Evolutionary conservation across 768 basidiomycete species (phyloP).

Genomic region (Phlegmacium glaucopus): DNA sequence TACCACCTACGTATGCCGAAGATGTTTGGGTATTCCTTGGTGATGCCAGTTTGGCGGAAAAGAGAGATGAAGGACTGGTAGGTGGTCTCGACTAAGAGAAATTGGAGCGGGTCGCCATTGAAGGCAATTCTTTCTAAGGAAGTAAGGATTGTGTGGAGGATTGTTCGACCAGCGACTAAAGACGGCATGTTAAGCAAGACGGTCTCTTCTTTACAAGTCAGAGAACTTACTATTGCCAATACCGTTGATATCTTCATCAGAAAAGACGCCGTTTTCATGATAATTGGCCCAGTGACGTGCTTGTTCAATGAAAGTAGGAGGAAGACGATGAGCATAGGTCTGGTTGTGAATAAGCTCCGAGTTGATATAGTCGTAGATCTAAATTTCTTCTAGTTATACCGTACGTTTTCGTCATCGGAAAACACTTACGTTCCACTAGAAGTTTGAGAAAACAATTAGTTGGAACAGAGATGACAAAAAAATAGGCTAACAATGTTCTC

Average conservation of each 20-base stretch:
- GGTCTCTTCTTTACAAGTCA: background rate
- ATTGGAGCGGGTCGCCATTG: constrained; percentile 75
- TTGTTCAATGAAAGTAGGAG: constrained; percentile 75
- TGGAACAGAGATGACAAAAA: background rate
- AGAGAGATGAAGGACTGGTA: constrained; percentile 92
- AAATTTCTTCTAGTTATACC: constrained; percentile 9
- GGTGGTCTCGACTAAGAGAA: constrained; percentile 75
- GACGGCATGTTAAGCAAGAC: background rate
- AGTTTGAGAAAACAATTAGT: constrained; percentile 13
- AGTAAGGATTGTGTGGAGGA: constrained; percentile 66
- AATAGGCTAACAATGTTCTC: constrained; percentile 59
- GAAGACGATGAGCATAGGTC: constrained; percentile 74
- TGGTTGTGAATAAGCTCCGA: constrained; percentile 78
- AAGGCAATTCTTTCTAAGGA: constrained; percentile 78
- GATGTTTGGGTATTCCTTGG: constrained; percentile 54
- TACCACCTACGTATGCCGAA: constrained; percentile 58
- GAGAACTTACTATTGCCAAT: constrained; percentile 72
- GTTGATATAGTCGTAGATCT: constrained; percentile 80
- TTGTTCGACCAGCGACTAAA: constrained; percentile 78
- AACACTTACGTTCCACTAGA: constrained; percentile 69
- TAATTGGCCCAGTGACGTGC: constrained; percentile 73
- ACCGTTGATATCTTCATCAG: constrained; percentile 52
- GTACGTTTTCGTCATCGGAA: background rate
- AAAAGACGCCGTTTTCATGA: constrained; percentile 78
- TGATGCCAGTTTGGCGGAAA: constrained; percentile 72